These are phyloP conservation scores for Sporothrix euskadiensis DNA, from an alignment of 2,329 filamentous ascomycete species.

Conservation along the genomic window DNA sequence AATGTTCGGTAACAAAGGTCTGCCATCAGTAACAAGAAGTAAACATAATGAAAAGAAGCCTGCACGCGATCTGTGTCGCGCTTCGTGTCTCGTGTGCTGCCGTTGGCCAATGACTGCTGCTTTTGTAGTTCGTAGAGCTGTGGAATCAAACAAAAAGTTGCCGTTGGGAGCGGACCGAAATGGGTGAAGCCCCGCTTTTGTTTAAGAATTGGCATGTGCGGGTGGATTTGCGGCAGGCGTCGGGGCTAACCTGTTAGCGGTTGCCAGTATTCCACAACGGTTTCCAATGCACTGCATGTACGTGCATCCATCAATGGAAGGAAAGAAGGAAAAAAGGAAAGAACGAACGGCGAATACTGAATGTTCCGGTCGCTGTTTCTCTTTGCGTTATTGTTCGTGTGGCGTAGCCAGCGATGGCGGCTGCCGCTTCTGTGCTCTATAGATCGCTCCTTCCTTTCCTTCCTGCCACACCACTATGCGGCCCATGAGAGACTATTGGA, in stretches of 20 bases:
- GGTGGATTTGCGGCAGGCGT: background rate
- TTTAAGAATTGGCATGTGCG: background rate
- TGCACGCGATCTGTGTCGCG: background rate
- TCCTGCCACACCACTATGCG: background rate
- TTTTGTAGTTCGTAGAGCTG: background rate
- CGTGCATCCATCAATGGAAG: background rate
- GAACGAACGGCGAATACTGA: background rate
- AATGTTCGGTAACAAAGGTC: background rate
- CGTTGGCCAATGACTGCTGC: background rate
- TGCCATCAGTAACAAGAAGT: background rate
- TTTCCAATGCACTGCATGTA: background rate
- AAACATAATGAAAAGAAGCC: no score
- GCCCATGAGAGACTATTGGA: background rate
- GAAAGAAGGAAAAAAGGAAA: background rate
- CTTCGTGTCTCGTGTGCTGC: background rate
- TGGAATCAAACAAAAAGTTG: background rate
- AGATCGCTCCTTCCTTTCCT: conserved; percentile 1
- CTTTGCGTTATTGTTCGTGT: background rate
- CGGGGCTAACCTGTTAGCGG: background rate
- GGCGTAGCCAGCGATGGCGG: background rate
- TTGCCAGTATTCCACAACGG: conserved; percentile 5
- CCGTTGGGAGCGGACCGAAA: background rate
- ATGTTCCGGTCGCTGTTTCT: background rate
- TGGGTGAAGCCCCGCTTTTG: background rate
- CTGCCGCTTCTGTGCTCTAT: no score